Conservation (phyloP, 1,139 yeast genomes). For the Geotrichum siamense region DNA sequence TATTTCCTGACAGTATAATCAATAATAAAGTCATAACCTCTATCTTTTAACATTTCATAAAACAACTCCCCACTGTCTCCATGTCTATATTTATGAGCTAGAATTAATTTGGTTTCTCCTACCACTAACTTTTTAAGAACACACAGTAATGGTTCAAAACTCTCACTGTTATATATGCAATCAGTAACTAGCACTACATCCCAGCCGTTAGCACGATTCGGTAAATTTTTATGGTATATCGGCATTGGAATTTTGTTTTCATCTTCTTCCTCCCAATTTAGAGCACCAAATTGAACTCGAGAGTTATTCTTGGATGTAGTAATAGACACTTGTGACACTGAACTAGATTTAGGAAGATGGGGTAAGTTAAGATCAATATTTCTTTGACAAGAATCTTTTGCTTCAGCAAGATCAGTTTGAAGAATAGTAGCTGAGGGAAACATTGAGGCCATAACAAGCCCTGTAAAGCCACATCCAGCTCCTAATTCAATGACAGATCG, state of each 20-base stretch:
- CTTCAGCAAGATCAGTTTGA: slow-evolving; percentile 29
- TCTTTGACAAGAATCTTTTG: slow-evolving; percentile 24
- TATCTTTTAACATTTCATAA: slow-evolving; percentile 19
- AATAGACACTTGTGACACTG: slow-evolving; percentile 2
- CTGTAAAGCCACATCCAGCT: slow-evolving; percentile 30
- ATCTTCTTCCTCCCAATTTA: slow-evolving; percentile 17
- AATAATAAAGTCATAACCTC: slow-evolving; percentile 7
- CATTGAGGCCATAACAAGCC: slow-evolving; percentile 23
- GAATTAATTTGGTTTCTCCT: slow-evolving; percentile 20
- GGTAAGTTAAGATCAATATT: slow-evolving; percentile 22
- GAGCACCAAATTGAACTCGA: slow-evolving; percentile 11
- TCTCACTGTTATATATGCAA: slow-evolving; percentile 30
- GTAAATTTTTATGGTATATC: slow-evolving; percentile 4
- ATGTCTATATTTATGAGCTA: slow-evolving; percentile 30
- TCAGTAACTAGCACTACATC: slow-evolving; percentile 30
- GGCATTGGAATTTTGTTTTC: slow-evolving; percentile 10
- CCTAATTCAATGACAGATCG: slow-evolving; percentile 27
- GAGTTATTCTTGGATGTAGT: slow-evolving; percentile 1
- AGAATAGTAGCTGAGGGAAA: slow-evolving; percentile 21
- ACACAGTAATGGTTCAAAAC: slow-evolving; percentile 25
- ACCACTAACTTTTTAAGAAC: slow-evolving; percentile 21
- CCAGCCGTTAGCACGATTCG: slow-evolving; percentile 10
- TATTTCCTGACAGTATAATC: slow-evolving; percentile 12
- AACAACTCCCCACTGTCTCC: slow-evolving; percentile 24
- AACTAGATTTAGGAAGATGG: slow-evolving; percentile 9